These are phyloP conservation scores for Salvia miltiorrhiza DNA, from an alignment of 257 asterid species.

Conservation along the genomic window DNA sequence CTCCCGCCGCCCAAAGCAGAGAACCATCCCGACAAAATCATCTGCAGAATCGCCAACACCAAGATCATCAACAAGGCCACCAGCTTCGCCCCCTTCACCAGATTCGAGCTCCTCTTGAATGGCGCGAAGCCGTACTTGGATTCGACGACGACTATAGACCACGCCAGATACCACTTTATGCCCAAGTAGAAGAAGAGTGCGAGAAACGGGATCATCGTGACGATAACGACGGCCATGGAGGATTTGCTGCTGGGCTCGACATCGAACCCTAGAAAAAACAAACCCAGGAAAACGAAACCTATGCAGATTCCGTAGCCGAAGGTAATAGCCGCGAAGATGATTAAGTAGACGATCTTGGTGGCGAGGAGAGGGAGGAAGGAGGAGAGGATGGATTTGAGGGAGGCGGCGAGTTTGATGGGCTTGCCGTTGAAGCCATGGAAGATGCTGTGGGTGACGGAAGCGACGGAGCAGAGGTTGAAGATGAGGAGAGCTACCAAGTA, in stretches of 20 bases:
- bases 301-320: not conserved
- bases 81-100: constrained; percentile 53
- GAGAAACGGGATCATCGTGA: not conserved
- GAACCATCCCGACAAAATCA: constrained; percentile 27
- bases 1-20: constrained; percentile 6
- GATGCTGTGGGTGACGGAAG: constrained; percentile 56
- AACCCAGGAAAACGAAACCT: not conserved
- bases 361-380: constrained; percentile 44
- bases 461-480: constrained; percentile 35
- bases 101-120: constrained; percentile 46
- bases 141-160: constrained; percentile 57
- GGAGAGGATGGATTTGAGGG: constrained; percentile 43
- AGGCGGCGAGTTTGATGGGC: constrained; percentile 41
- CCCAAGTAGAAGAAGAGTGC: constrained; percentile 28
- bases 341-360: constrained; percentile 15
- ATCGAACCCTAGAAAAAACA: constrained; percentile 30
- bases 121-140: constrained; percentile 64
- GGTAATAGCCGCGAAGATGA: constrained; percentile 4
- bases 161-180: constrained; percentile 43
- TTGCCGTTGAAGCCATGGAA: constrained; percentile 52
- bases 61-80: constrained; percentile 31
- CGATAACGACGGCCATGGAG: constrained; percentile 12
- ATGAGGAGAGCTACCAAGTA: constrained; percentile 24
- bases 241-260: constrained; percentile 18
- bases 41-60: constrained; percentile 14